A percentile compares a stretch with the other conserved stretches of the same genome.
Evolutionary conservation across 768 basidiomycete genomes (phyloP).

Genomic region (Collybiopsis luxurians): DNA sequence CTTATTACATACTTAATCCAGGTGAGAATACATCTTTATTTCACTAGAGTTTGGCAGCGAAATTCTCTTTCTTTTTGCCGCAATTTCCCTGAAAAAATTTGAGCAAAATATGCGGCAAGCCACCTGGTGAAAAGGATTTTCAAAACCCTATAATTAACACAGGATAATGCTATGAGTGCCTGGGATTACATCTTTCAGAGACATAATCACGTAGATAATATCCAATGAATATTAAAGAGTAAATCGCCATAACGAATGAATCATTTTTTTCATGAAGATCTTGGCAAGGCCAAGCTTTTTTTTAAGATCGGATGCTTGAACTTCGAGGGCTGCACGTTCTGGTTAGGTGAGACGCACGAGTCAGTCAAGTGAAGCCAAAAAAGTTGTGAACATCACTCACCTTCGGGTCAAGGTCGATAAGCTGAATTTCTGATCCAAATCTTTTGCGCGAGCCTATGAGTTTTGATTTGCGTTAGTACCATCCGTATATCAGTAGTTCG

Average conservation of each 20-base stretch:
- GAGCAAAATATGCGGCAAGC: too few relatives aligned
- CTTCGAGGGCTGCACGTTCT: constrained; percentile 78
- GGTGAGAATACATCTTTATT: too few relatives aligned
- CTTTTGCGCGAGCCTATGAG: constrained; percentile 72
- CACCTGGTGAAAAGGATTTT: too few relatives aligned
- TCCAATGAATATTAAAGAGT: too few relatives aligned
- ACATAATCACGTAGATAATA: too few relatives aligned
- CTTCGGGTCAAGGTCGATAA: constrained; percentile 84
- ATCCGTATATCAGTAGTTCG: background rate
- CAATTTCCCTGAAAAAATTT: too few relatives aligned
- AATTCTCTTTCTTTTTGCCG: too few relatives aligned
- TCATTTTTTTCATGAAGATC: constrained; percentile 94
- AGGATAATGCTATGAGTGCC: too few relatives aligned
- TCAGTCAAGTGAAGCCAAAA: background rate
- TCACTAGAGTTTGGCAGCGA: too few relatives aligned
- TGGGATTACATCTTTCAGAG: too few relatives aligned
- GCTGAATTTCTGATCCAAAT: constrained; percentile 91
- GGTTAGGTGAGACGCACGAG: background rate
- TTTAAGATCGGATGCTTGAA: constrained; percentile 86
- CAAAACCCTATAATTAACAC: too few relatives aligned
- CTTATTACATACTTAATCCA: too few relatives aligned
- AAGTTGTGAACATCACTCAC: constrained; percentile 27
- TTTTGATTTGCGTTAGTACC: constrained; percentile 33
- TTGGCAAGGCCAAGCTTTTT: constrained; percentile 88
- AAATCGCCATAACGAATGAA: constrained; percentile 75